These are phyloP conservation scores for Dissophora globulifera DNA, from an alignment of 192 early-diverging fungal genomes.

Conservation along the genomic window DNA sequence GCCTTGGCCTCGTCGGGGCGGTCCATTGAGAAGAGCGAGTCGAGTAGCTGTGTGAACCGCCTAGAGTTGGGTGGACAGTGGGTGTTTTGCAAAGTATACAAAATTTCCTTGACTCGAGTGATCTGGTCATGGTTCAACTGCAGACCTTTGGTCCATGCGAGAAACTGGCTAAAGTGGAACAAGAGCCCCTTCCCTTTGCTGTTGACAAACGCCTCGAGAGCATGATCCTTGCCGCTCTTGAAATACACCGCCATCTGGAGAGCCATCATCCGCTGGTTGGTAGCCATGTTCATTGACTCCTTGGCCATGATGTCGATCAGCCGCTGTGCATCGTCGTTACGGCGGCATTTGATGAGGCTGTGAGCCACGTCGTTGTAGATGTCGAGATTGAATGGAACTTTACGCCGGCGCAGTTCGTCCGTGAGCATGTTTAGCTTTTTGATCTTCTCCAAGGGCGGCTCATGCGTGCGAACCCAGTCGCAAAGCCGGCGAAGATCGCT, in stretches of 20 bases:
- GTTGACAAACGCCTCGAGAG: conserved; percentile 7
- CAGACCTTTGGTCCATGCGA: conserved; percentile 29
- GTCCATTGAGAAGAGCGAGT: neutral
- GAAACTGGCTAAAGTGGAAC: conserved; percentile 21
- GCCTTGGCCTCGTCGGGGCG: conserved; percentile 15
- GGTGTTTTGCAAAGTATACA: conserved; percentile 1
- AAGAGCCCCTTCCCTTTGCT: neutral
- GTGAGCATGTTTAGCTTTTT: conserved; percentile 18
- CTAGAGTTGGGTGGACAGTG: conserved; percentile 22
- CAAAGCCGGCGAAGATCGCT: conserved; percentile 25
- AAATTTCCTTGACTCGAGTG: conserved; percentile 10
- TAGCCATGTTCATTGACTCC: neutral
- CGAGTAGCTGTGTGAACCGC: conserved; percentile 25
- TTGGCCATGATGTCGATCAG: conserved; percentile 10
- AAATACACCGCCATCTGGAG: conserved; percentile 35
- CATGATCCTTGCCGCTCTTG: conserved; percentile 19
- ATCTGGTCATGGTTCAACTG: conserved; percentile 21
- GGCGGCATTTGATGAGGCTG: conserved; percentile 23
- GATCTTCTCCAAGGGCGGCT: too few species aligned
- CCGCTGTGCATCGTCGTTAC: conserved; percentile 14
- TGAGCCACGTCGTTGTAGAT: conserved; percentile 31
- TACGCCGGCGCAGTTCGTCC: neutral
- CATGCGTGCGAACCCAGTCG: too few species aligned
- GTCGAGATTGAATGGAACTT: neutral
- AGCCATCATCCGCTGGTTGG: neutral